Percentiles rank a stretch among this genome's conserved stretches.
Conservation (phyloP, 2,329 filamentous ascomycete genomes). For the Ophiocordyceps camponoti-saundersi region DNA sequence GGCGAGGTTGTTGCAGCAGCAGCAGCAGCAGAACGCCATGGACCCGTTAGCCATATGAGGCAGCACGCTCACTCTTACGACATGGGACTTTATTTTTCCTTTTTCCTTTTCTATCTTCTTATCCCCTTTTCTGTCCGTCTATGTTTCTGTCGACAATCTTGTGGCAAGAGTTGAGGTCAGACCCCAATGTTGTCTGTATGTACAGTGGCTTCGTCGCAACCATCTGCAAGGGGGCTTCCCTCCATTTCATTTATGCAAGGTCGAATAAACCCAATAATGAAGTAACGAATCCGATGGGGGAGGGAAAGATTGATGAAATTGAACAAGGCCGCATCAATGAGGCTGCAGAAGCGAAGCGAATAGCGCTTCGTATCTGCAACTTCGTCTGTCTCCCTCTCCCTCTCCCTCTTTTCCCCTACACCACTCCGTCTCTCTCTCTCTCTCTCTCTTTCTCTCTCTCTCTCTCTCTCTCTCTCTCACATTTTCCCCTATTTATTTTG, state of each 20-base stretch:
- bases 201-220: not conserved
- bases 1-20: conserved; percentile 17
- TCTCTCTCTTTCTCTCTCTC: too few species aligned
- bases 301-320: not conserved
- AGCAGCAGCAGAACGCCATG: conserved; percentile 7
- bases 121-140: not conserved
- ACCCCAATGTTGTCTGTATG: not conserved
- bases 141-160: not conserved
- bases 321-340: not conserved
- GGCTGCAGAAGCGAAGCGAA: not conserved
- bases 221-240: not conserved
- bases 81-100: not conserved
- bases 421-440: not conserved
- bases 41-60: not conserved
- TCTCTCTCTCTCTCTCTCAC: too few species aligned
- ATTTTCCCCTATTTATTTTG: too few species aligned
- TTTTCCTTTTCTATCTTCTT: not conserved
- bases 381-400: not conserved
- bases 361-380: not conserved
- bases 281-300: not conserved
- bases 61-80: not conserved
- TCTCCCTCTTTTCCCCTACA: not conserved
- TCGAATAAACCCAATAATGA: not conserved
- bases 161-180: not conserved
- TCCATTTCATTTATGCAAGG: not conserved